phyloP scores from a whole-genome alignment of 805 yeast species.

The Torulaspora franciscae region DNA sequence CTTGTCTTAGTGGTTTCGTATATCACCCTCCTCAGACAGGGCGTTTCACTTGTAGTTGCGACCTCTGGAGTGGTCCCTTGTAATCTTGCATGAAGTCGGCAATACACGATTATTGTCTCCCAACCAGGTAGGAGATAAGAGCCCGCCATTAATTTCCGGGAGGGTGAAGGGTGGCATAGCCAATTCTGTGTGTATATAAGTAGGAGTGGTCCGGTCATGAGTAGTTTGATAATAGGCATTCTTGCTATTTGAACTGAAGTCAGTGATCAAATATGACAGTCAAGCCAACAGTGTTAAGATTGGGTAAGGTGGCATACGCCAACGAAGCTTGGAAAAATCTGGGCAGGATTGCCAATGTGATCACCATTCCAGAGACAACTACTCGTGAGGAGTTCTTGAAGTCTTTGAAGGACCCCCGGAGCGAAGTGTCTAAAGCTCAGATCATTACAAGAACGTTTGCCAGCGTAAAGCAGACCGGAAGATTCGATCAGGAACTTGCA shows the following conservation, averaged over 20 bases:
- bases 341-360: conserved; percentile 43
- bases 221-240: not conserved
- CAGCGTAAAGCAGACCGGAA: conserved; percentile 51
- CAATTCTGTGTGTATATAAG: not conserved
- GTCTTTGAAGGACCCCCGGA: conserved; percentile 31
- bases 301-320: conserved; percentile 60
- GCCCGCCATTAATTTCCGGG: not conserved
- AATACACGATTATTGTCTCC: not conserved
- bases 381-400: conserved; percentile 37
- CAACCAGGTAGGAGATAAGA: conserved; percentile 4
- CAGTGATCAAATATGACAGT: conserved; percentile 11
- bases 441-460: conserved; percentile 50
- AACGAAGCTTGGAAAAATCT: conserved; percentile 62
- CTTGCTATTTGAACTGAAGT: not conserved
- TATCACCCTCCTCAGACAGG: not conserved
- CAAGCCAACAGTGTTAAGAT: conserved; percentile 58
- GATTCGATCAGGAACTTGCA: conserved; percentile 59
- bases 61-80: not conserved
- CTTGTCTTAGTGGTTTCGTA: not conserved
- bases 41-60: not conserved
- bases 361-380: conserved; percentile 40
- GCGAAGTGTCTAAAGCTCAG: conserved; percentile 33
- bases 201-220: not conserved
- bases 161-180: not conserved
- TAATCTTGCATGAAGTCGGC: not conserved